Evolutionary conservation across 2,329 filamentous ascomycete genomes (phyloP), one percentile per base, ranked within the genome.

Genomic region (Pyrenochaeta sp.): DNA sequence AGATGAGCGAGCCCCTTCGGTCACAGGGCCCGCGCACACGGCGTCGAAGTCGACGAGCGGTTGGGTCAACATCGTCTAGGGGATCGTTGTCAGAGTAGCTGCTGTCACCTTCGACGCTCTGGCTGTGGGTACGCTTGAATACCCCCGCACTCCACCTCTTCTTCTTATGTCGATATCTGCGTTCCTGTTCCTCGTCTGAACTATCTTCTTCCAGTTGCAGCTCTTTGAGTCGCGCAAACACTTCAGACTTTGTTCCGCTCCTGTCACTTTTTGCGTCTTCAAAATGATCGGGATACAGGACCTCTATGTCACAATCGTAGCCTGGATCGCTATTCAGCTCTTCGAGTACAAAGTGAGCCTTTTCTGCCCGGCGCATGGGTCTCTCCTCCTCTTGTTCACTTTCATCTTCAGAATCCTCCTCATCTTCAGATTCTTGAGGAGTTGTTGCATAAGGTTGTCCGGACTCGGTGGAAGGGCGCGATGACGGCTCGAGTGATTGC

Each of bases 41-140:
- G 47, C 79, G 72, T 51, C 79, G 72, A 32, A 81, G 70, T 41
- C 79, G 74, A 27, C 79, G 75, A 46, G 75, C 72, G 23, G 62
- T 73, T 7, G 65, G 63, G 33, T 74, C 71, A 35, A 75, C 61
- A 47, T 79, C 77, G 49, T 77, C 75, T 21, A 77, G 65, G 14
- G 71, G 73, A 18, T 79, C 78, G 35, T 72, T 66, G 49, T 79
- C 77, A 18, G 76, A 76, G 43, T 74, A 72, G 56, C 76, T 78
- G 47, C 74, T 74, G 45, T 80, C 77, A 45, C 76, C 77, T 60
- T 77, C 77, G 23, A 79, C 67, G 49, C 75, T 81, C 64, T 79
- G 74, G 56, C 76, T 79, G 64, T 81, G 75, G 40, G 69, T 78
- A 39, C 80, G 75, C 61, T 82, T 82, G 68, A 76, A 79, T 37